Evolutionary conservation across 371 early-diverging fungal species (phyloP), one percentile per base, ranked within the genome.

Genomic region (Apophysomyces variabilis): DNA sequence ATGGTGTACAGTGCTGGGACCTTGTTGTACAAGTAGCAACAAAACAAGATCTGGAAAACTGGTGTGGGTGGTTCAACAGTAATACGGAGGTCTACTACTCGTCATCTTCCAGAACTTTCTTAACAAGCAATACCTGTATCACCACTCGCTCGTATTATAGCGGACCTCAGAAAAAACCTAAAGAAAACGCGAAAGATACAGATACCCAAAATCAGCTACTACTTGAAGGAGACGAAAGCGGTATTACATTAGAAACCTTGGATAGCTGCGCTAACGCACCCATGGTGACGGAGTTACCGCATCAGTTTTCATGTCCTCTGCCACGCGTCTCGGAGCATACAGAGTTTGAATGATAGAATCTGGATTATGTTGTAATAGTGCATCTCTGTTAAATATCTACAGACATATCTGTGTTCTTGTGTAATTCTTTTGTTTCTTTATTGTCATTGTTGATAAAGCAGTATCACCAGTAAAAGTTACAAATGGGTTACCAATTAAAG

Each of bases 181-280:
- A 16, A 9, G 54, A 50, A n/a, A 13, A 6, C 46, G 13, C 2
- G 13, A 13, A 45, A 5, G 54, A 50, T 8, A 21, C 54, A 21
- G 54, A 50, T 5, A 21, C 54, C 6, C 21, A 50, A 11, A 5
- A 21, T 11, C 59, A 59, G 44, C 21, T 50, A 43, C 38, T 56
- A 43, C 38, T 56, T 1, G 67, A 67, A 21, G 35, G 57, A 12
- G 46, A 62, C 35, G 62, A 62, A 38, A 67, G 67, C 38, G 38
- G 38, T 1, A 67, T 67, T 5, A 67, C 67, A 18, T 47, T 67
- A n/a, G 67, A 66, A 56, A 60, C 66, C 0, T 9, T 66, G 50
- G 66, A 67, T 41, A 62, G 58, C 32, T 62, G 58, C 38, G 38
- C 61, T 18, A 60, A 61, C n/a, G 67, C 62, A 1, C 67, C 67